phyloP scores from a whole-genome alignment of 805 yeast species.

The Pichia exigua region DNA sequence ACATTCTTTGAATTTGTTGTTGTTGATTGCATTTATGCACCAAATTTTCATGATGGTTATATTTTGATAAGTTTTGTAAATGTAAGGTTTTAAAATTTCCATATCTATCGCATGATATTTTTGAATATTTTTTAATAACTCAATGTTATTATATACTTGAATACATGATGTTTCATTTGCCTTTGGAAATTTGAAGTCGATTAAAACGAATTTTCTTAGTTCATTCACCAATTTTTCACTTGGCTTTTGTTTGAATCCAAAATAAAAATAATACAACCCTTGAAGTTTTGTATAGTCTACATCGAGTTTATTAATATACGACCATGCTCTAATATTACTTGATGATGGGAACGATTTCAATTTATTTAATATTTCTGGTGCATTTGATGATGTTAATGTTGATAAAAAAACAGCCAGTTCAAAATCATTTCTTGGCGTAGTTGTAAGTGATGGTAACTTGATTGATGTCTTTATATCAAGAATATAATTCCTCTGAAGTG shows the following conservation, averaged over 20 bases:
- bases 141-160: slow-evolving; percentile 22
- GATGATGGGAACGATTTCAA: neutral
- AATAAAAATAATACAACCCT: slow-evolving; percentile 8
- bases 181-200: slow-evolving; percentile 34
- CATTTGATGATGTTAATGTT: neutral
- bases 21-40: slow-evolving; percentile 23
- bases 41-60: slow-evolving; percentile 30
- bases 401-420: neutral
- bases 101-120: slow-evolving; percentile 16
- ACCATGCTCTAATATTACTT: neutral
- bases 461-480: neutral
- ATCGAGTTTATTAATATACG: neutral
- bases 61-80: slow-evolving; percentile 42
- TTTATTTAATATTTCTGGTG: neutral
- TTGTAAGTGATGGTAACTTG: neutral
- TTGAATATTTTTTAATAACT: slow-evolving; percentile 5
- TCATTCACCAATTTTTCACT: neutral
- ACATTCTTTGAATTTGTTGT: slow-evolving; percentile 17
- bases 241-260: slow-evolving; percentile 13
- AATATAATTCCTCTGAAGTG: neutral
- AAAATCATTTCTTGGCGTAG: neutral
- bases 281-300: neutral
- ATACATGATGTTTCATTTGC: slow-evolving; percentile 30
- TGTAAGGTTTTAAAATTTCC: slow-evolving; percentile 26
- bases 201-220: neutral